phyloP scores from a whole-genome alignment of 495 filamentous ascomycete species.

The Pyronema domesticum region DNA sequence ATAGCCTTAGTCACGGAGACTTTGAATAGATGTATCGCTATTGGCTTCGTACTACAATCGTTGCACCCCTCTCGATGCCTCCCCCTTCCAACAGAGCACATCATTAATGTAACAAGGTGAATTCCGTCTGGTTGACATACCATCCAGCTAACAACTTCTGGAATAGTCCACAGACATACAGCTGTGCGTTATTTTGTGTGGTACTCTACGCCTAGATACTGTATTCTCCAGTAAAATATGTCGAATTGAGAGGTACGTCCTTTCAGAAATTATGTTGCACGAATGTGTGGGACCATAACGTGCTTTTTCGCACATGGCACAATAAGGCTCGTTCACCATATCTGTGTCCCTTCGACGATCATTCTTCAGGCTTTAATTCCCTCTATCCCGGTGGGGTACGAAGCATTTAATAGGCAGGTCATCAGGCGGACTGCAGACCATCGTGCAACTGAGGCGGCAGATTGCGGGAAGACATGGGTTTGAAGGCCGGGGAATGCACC shows the following conservation, averaged over 20 bases:
- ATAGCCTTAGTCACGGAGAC: too few relatives aligned
- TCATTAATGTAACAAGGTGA: neutral
- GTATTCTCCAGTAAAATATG: neutral
- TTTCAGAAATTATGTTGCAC: too few relatives aligned
- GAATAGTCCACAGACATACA: neutral
- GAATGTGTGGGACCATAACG: neutral
- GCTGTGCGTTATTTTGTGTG: neutral
- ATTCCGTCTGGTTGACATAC: neutral
- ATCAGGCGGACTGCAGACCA: neutral
- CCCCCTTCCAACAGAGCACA: neutral
- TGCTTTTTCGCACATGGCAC: neutral
- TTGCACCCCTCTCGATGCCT: neutral
- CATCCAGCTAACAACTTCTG: neutral
- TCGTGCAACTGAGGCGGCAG: neutral
- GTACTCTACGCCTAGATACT: neutral
- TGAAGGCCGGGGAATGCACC: neutral
- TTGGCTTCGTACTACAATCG: too few relatives aligned
- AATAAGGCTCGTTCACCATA: neutral
- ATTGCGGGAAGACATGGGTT: constrained; percentile 2
- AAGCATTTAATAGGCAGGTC: neutral
- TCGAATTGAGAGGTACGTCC: neutral
- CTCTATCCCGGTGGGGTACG: neutral
- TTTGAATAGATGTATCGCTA: too few relatives aligned
- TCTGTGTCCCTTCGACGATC: neutral
- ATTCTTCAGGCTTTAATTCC: neutral